Conservation (phyloP, 2,329 filamentous ascomycete species). For the Botrytis medusae region DNA sequence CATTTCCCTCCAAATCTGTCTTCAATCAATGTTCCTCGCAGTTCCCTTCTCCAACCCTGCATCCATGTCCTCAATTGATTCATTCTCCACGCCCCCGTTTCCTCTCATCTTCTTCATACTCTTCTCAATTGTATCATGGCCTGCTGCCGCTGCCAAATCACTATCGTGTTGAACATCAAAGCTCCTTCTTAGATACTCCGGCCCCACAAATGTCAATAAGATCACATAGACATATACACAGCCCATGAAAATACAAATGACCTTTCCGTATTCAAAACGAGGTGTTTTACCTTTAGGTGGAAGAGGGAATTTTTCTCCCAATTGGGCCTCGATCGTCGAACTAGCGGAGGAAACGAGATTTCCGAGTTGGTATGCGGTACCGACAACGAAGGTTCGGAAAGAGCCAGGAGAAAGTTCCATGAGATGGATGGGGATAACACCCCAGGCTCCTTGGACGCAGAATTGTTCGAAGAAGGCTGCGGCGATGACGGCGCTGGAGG, state of each 20-base stretch:
- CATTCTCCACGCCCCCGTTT: neutral
- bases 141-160: slow-evolving; percentile 18
- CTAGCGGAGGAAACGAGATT: slow-evolving; percentile 73
- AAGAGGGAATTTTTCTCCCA: slow-evolving; percentile 74
- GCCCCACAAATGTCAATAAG: slow-evolving; percentile 20
- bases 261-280: slow-evolving; percentile 74
- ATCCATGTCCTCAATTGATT: neutral
- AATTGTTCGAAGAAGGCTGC: slow-evolving; percentile 84
- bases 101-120: slow-evolving; percentile 31
- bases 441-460: slow-evolving; percentile 76
- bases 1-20: neutral
- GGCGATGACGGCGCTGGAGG: slow-evolving; percentile 64
- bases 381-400: slow-evolving; percentile 70
- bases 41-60: slow-evolving; percentile 1
- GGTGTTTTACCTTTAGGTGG: slow-evolving; percentile 51
- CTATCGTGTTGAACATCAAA: slow-evolving; percentile 23
- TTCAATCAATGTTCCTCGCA: neutral
- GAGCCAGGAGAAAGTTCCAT: slow-evolving; percentile 71
- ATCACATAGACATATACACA: slow-evolving; percentile 33
- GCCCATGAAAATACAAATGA: slow-evolving; percentile 89
- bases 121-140: slow-evolving; percentile 22
- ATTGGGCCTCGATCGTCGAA: slow-evolving; percentile 74
- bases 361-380: slow-evolving; percentile 71
- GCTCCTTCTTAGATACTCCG: slow-evolving; percentile 14
- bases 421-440: slow-evolving; percentile 69